These are phyloP conservation scores for Sporothrix variecibatus DNA, from an alignment of 2,329 filamentous ascomycete species.

Conservation along the genomic window DNA sequence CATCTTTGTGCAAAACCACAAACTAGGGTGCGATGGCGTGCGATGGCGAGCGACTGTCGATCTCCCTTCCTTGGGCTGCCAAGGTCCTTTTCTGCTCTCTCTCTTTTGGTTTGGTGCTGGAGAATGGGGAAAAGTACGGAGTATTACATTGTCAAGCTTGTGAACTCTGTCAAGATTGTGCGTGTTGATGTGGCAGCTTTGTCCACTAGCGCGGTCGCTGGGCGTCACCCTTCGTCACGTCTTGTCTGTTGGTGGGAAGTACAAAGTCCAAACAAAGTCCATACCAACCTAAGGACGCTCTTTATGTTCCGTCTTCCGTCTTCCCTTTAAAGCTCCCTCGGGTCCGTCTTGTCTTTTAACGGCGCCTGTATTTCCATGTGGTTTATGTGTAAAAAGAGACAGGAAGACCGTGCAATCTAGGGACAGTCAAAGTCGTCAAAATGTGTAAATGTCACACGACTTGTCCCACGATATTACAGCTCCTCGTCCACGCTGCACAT, in stretches of 20 bases:
- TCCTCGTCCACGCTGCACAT: neutral
- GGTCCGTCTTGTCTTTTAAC: neutral
- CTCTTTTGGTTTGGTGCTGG: neutral
- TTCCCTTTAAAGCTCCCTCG: no score
- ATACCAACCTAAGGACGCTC: no score
- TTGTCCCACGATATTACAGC: neutral
- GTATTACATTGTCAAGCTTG: neutral
- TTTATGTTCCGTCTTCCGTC: no score
- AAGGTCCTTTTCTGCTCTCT: neutral
- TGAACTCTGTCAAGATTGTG: neutral
- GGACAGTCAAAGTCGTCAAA: neutral
- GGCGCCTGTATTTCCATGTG: neutral
- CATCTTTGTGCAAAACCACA: neutral
- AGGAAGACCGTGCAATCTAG: no score
- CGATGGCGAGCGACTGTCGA: constrained; percentile 18
- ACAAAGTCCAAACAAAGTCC: no score
- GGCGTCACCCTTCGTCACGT: neutral
- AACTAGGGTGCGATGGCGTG: constrained; percentile 14
- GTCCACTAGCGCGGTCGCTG: neutral
- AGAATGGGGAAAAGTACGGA: neutral
- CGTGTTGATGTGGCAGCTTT: neutral
- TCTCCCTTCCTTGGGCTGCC: neutral
- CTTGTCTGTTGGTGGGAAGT: neutral
- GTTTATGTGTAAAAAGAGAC: neutral
- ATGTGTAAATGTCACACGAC: neutral